Base-by-base conservation (phyloP, 495 filamentous ascomycete species). In the Penicillium coffeae region DNA sequence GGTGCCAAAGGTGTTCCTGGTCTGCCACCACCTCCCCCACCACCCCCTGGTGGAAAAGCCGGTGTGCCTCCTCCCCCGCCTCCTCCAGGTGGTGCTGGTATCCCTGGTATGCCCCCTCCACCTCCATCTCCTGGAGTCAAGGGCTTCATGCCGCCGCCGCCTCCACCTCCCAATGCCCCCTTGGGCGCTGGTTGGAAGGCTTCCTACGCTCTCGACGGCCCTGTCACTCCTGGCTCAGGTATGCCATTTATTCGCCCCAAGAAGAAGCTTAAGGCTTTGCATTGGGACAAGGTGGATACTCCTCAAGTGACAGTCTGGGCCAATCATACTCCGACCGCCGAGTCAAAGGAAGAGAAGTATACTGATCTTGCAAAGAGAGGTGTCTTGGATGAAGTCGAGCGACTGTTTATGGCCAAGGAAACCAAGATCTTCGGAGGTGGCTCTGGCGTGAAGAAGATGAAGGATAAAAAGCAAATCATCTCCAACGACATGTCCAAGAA, bases 201-300 rank as follows among this genome's bases (percentile, higher is more conserved):
- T 22, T 67, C 70, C 21, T 79, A 73, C 43, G 57, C 77, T 62
- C 63, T 67, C 52, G 74, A 81, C 35, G 74, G 70, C 38, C 46
- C 59, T 22, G 67, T 66, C 30, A 54, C 64, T 21, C 59, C 70
- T 43, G 71, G 70, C 10, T 70, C 82, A 38, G 71, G 78, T 35
- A 73, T 89, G 60, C 80, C 89, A 21, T 86, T 88, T 54, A 88
- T 88, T 20, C 77, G 92, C 55, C 91, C 94, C 25, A 97, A 96
- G 79, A 96, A 94, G 83, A 98, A 97, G 71, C 87, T 98, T 59
- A 98, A 98, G 80, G 91, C 93, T 30, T 79, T 98, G 51, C 93
- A 98, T 73, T 98, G 93, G 93, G 93, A 98, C 63, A 98, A 98
- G 71, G 87, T 98, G 32, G 93, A 98, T 66, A 78, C 89, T 42